Evolutionary conservation across 768 basidiomycete species (phyloP), one percentile per base, ranked within the genome.

Genomic region (Suillus ampliporus): DNA sequence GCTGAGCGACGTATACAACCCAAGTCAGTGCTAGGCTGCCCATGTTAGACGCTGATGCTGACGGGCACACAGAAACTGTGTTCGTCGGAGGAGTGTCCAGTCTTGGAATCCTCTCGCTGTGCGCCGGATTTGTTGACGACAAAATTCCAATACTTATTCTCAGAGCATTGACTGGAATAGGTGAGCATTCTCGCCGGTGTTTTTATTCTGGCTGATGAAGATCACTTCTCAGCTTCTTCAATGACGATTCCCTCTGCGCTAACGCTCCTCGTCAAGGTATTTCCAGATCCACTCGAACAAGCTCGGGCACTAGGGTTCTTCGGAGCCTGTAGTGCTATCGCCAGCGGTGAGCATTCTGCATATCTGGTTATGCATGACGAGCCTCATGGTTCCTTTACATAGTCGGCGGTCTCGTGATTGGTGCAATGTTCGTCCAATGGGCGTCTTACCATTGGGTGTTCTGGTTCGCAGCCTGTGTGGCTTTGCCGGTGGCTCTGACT

Each of bases 361-460:
- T 46, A 44, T n/a, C 17, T 37, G 26, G 19, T 40, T 31, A 50
- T 3, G 65, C 40, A 38, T 57, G 11, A 15, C 2, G 3, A 58
- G 19, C 7, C 41, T 44, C 26, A 46, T 44, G 10, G 26, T 28
- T 15, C 62, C 50, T 52, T 41, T 34, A 14, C 46, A 21, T 44
- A 82, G 80, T 80, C 4, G 60, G 78, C 48, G 81, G 82, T 1
- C 67, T 81, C 19, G 60, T 82, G 26, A 74, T 82, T 13, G 83
- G 82, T 15, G 83, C 81, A 2, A 28, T 80, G 19, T 74, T 84
- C 51, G 77, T 79, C 3, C 65, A 74, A 41, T 79, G 71, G 35
- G 72, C 71, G 2, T 77, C 79, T 14, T 86, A 80, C 74, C 77
- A 69, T 28, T 84, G 84, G 84, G 76, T 85, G 23, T 85, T 87